Base-by-base conservation (phyloP, 83 land plant genomes). In the Larix sibirica region DNA sequence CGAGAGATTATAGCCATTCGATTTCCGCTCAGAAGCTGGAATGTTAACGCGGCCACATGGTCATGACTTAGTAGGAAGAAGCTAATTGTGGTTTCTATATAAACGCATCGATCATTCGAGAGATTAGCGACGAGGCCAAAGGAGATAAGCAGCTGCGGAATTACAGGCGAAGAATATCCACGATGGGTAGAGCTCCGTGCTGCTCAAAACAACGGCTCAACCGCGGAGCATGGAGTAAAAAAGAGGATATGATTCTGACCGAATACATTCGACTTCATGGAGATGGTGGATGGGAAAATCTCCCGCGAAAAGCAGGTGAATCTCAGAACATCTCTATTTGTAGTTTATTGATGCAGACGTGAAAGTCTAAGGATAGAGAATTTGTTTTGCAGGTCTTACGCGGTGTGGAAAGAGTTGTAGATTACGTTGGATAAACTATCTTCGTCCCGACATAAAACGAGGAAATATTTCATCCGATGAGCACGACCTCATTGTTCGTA, bases 321-420 rank as follows among this genome's bases (percentile, higher is more conserved):
- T 38, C 40, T 38, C 40, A 2, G 3, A 2, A 1, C 3, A 36
- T 4, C 44, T 40, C 44, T 40, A 40, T 3, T 40, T 17, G 13
- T 33, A 36, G 0, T 1, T 12, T 69, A 2, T 4, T 0, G 36
- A 12, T 66, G 1, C 16, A 66, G 4, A 10, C 14, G 2, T 4
- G 36, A 33, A 33, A 33, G 36, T 74, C 3, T 40, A 26, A 12
- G 33, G 18, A 20, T 6, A 0, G 42, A 6, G 47, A 33, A 13
- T 0, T 12, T 28, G 38, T 28, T 2, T 13, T 38, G 78, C 14
- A 36, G 47, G 78, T 3, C 47, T 36, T 10, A 75, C 42, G 40
- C 38, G 78, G 47, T 75, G 78, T 20, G 78, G 78, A 21, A 75
- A 75, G 78, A 75, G 78, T 38, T 75, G 78, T 33, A 28, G 78